A percentile compares a stretch with the other conserved stretches of the same genome.
These are phyloP conservation scores for Quercus suber DNA, from an alignment of 306 rosid species.

Conservation along the genomic window DNA sequence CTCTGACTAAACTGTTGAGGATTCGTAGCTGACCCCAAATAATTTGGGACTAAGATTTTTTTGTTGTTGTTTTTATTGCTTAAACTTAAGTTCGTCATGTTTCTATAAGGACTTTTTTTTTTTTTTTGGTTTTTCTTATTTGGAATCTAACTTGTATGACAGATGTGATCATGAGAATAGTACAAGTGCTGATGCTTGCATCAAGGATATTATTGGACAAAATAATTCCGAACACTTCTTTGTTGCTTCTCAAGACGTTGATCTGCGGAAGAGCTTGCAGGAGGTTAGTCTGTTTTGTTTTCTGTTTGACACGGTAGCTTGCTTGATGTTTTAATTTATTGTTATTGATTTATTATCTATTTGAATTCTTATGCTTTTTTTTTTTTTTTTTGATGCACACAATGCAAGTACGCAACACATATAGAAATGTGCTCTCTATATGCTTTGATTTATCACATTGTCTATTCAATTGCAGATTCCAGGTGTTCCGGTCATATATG, in stretches of 20 bases:
- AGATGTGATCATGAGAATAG: slow-evolving; percentile 72
- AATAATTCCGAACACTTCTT: slow-evolving; percentile 76
- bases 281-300: slow-evolving; percentile 39
- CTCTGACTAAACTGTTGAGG: not conserved
- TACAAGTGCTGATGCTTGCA: slow-evolving; percentile 53
- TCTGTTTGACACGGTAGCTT: not conserved
- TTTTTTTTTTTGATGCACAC: not conserved
- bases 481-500: slow-evolving; percentile 73
- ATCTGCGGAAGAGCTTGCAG: slow-evolving; percentile 52
- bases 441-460: not conserved
- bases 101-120: too few species aligned
- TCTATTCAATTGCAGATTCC: slow-evolving; percentile 48
- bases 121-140: not conserved
- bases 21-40: too few species aligned
- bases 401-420: not conserved
- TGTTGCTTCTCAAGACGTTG: slow-evolving; percentile 72
- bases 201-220: slow-evolving; percentile 62
- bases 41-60: not conserved
- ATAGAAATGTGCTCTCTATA: not conserved
- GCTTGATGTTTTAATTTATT: not conserved
- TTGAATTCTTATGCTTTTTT: not conserved
- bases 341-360: not conserved
- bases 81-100: too few species aligned
- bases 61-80: not conserved
- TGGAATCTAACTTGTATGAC: slow-evolving; percentile 19